Conservation (phyloP, 2,329 filamentous ascomycete genomes). For the Aureobasidium sp. region DNA sequence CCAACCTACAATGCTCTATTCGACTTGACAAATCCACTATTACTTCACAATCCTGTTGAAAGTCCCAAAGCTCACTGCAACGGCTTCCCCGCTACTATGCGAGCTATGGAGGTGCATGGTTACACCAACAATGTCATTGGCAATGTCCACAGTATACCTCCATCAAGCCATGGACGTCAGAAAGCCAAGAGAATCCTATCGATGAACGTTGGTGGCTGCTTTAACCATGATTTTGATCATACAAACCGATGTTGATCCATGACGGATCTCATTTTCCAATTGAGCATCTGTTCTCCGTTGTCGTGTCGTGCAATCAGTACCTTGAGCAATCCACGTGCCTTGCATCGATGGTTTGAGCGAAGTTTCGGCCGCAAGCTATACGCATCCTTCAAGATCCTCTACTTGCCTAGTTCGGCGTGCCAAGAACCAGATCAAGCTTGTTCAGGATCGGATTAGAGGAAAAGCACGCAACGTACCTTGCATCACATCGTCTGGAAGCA, state of each 20-base stretch:
- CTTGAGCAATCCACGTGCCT: not conserved
- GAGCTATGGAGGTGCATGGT: too few relatives aligned
- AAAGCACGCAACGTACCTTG: not conserved
- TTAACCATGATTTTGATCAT: not conserved
- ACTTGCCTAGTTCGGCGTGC: not conserved
- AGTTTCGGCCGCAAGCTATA: not conserved
- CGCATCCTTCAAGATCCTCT: not conserved
- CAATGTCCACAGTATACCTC: too few relatives aligned
- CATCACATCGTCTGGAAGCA: not conserved
- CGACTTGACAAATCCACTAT: not conserved
- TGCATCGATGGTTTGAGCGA: not conserved
- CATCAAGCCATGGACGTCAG: not conserved
- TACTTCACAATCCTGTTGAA: not conserved
- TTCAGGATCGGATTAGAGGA: not conserved
- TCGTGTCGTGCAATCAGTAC: not conserved
- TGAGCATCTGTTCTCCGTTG: not conserved
- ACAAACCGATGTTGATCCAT: not conserved
- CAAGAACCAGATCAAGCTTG: not conserved
- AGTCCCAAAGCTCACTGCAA: too few relatives aligned
- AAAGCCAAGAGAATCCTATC: not conserved
- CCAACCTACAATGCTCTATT: not conserved
- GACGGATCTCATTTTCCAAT: not conserved
- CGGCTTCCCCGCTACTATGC: too few relatives aligned
- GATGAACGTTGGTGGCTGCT: not conserved
- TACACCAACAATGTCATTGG: not conserved